phyloP scores from a whole-genome alignment of 2,329 filamentous ascomycete species.

The Alternaria gaisen region DNA sequence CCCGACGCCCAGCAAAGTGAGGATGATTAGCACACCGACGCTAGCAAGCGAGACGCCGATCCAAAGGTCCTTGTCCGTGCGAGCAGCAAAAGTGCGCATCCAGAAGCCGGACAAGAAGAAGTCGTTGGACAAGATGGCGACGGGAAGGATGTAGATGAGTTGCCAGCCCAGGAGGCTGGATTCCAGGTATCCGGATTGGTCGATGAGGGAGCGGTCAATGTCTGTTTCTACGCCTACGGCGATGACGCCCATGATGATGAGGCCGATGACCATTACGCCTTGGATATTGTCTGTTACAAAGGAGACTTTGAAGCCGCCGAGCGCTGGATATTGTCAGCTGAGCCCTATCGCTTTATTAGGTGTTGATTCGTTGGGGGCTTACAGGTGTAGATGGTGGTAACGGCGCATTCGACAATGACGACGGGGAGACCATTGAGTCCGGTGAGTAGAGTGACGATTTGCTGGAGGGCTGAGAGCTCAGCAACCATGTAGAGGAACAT shows the following conservation, averaged over 20 bases:
- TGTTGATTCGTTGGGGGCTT: conserved; percentile 36
- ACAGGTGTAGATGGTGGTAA: conserved; percentile 88
- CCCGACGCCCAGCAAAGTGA: conserved; percentile 75
- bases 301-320: conserved; percentile 84
- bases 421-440: conserved; percentile 77
- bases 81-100: conserved; percentile 83
- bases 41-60: conserved; percentile 76
- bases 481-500: conserved; percentile 89
- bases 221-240: conserved; percentile 79
- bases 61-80: conserved; percentile 79
- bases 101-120: conserved; percentile 88
- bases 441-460: conserved; percentile 78
- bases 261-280: conserved; percentile 76
- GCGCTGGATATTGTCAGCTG: conserved; percentile 57
- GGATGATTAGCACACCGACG: conserved; percentile 69
- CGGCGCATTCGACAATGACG: conserved; percentile 77
- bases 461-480: conserved; percentile 81
- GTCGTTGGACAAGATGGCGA: conserved; percentile 83
- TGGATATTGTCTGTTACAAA: conserved; percentile 87
- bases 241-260: conserved; percentile 79
- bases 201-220: conserved; percentile 74
- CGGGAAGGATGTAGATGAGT: conserved; percentile 82
- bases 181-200: conserved; percentile 73
- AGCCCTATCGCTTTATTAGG: too few relatives aligned
- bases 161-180: conserved; percentile 81